phyloP scores from a whole-genome alignment of 2,329 filamentous ascomycete species.

The Mycosphaerelloides madeirae region DNA sequence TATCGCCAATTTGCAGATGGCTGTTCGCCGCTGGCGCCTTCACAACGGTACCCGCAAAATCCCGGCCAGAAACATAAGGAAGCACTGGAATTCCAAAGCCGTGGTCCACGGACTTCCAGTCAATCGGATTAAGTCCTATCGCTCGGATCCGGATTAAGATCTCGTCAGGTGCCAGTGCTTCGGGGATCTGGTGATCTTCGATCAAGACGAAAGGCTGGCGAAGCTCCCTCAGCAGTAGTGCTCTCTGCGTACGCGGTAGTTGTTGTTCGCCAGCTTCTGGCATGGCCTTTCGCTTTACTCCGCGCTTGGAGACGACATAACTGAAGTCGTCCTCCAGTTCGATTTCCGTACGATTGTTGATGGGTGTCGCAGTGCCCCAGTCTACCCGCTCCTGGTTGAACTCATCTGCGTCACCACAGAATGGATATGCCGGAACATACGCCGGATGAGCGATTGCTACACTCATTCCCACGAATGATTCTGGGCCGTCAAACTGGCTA shows the following conservation, averaged over 20 bases:
- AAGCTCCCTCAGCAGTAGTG: slow-evolving; percentile 12
- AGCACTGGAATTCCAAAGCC: slow-evolving; percentile 40
- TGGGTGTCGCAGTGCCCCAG: slow-evolving; percentile 19
- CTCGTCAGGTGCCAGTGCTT: slow-evolving; percentile 27
- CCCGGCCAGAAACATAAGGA: slow-evolving; percentile 29
- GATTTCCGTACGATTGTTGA: slow-evolving; percentile 11
- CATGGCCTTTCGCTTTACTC: slow-evolving; percentile 4
- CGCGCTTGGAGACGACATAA: slow-evolving; percentile 9
- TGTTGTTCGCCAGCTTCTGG: neutral
- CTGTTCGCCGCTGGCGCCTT: slow-evolving; percentile 41
- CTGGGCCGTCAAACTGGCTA: no score
- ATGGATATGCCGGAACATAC: slow-evolving; percentile 3
- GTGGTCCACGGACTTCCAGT: slow-evolving; percentile 41
- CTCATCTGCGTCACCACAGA: slow-evolving; percentile 6
- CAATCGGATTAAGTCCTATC: slow-evolving; percentile 40
- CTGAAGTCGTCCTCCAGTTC: slow-evolving; percentile 14
- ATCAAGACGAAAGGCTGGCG: slow-evolving; percentile 11
- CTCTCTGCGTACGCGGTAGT: slow-evolving; percentile 11
- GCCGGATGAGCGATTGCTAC: slow-evolving; percentile 2
- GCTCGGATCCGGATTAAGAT: slow-evolving; percentile 34
- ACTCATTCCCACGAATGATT: slow-evolving; percentile 8
- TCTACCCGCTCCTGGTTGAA: slow-evolving; percentile 10
- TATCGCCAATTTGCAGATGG: slow-evolving; percentile 13
- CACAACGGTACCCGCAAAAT: slow-evolving; percentile 28
- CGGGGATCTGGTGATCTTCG: slow-evolving; percentile 8